Evolutionary conservation across 2,329 filamentous ascomycete species (phyloP), one percentile per base, ranked within the genome.

Genomic region (Cladophialophora carrionii): DNA sequence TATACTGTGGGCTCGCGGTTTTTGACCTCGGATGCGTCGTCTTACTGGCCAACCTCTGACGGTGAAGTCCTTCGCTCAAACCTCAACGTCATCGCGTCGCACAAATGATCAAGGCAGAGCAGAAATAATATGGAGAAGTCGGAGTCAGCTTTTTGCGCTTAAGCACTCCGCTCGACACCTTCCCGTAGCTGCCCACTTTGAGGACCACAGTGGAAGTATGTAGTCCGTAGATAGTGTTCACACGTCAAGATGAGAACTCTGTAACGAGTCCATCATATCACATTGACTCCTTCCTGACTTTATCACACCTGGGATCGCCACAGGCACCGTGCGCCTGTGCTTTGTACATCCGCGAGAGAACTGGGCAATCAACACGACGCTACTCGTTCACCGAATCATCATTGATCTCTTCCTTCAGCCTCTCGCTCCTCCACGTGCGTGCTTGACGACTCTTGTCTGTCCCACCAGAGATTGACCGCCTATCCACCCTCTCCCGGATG

Each of bases 361-460:
- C 37, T 43, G 20, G 22, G 26, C 48, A n/a, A 34, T 54, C 52
- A 34, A 54, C 52, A 6, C 52, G 29, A 54, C 52, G 56, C 63
- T 57, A 60, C 65, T 63, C 52, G 37, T 46, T 57, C 62, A 67
- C 59, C 65, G 62, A 67, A 65, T 65, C 60, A 64, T 46, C 57
- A 46, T 58, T 43, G 22, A 41, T 62, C 63, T 57, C 55, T n/a
- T 63, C 54, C 62, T 51, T 61, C 61, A 69, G 67, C 67, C 67
- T 69, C 67, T 69, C 62, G 59, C 64, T 69, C 62, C 62, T 67
- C 67, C 67, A 69, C 67, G 67, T 69, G 67, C 57, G 26, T 43
- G 51, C 62, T 55, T 43, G 31, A 49, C 52, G 52, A 64, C 57
- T 41, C 31, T 52, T 48, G 61, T 57, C 57, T 56, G 56, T 60